Conservation (phyloP, 2,329 filamentous ascomycete species). For the Pseudopithomyces chartarum region DNA sequence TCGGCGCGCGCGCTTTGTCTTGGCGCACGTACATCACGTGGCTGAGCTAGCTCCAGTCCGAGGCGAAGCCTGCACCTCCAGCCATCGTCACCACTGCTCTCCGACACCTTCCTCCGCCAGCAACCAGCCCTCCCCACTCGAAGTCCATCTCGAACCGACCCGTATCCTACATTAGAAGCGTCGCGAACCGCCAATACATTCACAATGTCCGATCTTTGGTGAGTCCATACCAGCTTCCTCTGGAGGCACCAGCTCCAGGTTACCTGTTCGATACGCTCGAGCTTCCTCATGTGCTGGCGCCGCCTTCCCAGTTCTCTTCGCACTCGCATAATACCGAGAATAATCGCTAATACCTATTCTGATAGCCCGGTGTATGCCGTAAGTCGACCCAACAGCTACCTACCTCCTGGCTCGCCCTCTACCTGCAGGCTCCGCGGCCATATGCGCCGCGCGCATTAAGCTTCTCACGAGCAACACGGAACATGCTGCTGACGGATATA, state of each 20-base stretch:
- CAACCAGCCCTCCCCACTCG: slow-evolving; percentile 32
- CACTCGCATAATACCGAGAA: slow-evolving; percentile 13
- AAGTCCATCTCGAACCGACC: slow-evolving; percentile 38
- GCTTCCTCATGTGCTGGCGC: slow-evolving; percentile 24
- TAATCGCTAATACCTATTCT: slow-evolving; percentile 32
- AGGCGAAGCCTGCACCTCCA: slow-evolving; percentile 35
- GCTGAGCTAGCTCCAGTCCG: slow-evolving; percentile 14
- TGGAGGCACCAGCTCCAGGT: slow-evolving; percentile 43
- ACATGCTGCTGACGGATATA: slow-evolving; percentile 28
- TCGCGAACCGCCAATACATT: slow-evolving; percentile 15
- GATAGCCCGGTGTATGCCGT: slow-evolving; percentile 96
- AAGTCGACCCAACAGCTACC: slow-evolving; percentile 60
- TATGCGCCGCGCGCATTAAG: slow-evolving; percentile 11
- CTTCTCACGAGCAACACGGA: slow-evolving; percentile 11
- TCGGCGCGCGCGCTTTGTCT: slow-evolving; percentile 3
- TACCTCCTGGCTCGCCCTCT: slow-evolving; percentile 28
- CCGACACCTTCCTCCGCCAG: slow-evolving; percentile 32
- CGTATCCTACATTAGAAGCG: slow-evolving; percentile 23
- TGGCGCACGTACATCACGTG: slow-evolving; percentile 29
- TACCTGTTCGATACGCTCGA: slow-evolving; percentile 43
- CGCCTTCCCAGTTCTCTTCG: slow-evolving; percentile 13
- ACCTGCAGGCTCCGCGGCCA: slow-evolving; percentile 17
- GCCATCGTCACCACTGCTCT: slow-evolving; percentile 43
- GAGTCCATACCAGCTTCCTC: slow-evolving; percentile 53
- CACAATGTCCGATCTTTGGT: slow-evolving; percentile 71